A percentile compares a stretch with the other conserved stretches of the same genome.
phyloP scores from a whole-genome alignment of 768 basidiomycete genomes.

The Podaxis mareebaensis region DNA sequence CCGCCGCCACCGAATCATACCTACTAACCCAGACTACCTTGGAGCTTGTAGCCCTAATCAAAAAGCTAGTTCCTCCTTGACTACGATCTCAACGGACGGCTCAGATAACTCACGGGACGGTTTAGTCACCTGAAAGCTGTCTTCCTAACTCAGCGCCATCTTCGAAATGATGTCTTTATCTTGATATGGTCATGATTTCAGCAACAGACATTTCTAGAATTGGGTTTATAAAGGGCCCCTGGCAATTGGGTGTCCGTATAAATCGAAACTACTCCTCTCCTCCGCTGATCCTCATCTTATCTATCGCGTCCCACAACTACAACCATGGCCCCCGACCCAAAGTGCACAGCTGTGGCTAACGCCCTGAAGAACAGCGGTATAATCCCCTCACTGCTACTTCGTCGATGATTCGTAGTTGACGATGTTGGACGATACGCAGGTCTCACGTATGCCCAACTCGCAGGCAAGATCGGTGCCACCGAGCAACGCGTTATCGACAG shows the following conservation, averaged over 20 bases:
- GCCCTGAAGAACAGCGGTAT: constrained; percentile 53
- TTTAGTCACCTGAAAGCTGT: background rate
- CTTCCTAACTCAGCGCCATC: constrained; percentile 2
- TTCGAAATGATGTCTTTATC: constrained; percentile 6
- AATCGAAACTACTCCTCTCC: background rate
- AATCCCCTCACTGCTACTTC: background rate
- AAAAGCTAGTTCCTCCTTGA: no score
- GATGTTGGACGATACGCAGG: constrained; percentile 34
- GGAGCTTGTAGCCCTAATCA: background rate
- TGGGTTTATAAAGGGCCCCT: background rate
- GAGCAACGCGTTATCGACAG: constrained; percentile 55
- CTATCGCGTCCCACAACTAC: constrained; percentile 11
- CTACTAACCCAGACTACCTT: background rate
- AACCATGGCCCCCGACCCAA: constrained; percentile 51
- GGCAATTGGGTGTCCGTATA: background rate
- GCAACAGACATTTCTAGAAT: background rate
- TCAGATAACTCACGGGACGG: background rate
- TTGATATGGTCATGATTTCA: background rate
- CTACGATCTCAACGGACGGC: background rate
- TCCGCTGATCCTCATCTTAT: background rate
- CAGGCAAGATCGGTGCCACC: constrained; percentile 37
- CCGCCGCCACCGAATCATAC: no score
- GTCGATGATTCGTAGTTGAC: background rate
- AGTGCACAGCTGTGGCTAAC: constrained; percentile 57
- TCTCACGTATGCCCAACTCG: constrained; percentile 49